Base-by-base conservation (phyloP, 2,329 filamentous ascomycete genomes). In the Hypoxylon sp. region DNA sequence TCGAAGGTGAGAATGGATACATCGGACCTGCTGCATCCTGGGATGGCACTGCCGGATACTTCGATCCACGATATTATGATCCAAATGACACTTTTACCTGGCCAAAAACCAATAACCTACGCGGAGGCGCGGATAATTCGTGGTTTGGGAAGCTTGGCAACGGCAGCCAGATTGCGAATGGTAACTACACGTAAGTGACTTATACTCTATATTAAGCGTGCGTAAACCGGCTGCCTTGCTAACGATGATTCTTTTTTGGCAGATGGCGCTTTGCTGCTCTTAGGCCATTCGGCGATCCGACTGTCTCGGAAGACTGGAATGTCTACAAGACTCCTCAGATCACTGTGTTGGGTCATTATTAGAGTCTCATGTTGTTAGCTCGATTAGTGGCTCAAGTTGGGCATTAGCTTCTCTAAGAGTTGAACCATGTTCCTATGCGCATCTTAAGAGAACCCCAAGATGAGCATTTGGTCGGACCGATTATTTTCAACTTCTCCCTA, bases 21-120 rank as follows among this genome's bases (percentile, higher is more conserved):
- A 46, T 78, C 31, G 77, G 77, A n/a, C 69, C 65, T 0, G 75
- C 67, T 1, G 73, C 75, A 1, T 73, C 70, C 13, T 77, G 73
- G 60, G 48, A 63, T 14, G 73, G 71, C 29, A 55, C 70, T 0
- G 54, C 64, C 6, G 50, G 44, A 19, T 60, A 58, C 26, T 75
- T 76, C 31, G 70, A 77, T 33, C 65, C 68, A 0, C 58, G 69
- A 8, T 53, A 52, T 2, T 62, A 73, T 48, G 65, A 77, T 59
- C 72, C 73, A 22, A 72, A 77, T 17, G 69, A 71, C 35, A 70
- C 70, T 6, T 67, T 71, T 8, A 60, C 73, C 1, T 76, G 75
- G 46, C 77, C 77, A 0, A 47, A 68, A 0, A 48, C 55, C 6
- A 67, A 74, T 3, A 56, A 68, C 3, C 51, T 70, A 33, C 72